These are phyloP conservation scores for Hypoxylon sp. DNA, from an alignment of 2,329 filamentous ascomycete genomes.

Conservation along the genomic window DNA sequence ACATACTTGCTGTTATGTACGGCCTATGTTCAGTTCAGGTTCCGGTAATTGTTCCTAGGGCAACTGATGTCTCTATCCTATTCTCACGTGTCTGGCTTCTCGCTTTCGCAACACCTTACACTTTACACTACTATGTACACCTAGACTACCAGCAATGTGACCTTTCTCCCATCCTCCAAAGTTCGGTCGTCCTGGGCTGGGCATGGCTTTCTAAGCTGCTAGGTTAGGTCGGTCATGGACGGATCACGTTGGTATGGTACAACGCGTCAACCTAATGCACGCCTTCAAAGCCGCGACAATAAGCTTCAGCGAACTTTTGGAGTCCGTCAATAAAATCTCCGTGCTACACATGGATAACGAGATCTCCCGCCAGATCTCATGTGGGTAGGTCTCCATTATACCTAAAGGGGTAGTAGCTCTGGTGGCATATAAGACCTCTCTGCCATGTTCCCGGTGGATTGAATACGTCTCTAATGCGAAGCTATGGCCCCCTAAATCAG, in stretches of 20 bases:
- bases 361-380: conserved; percentile 15
- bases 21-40: too few species aligned
- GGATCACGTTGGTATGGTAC: not conserved
- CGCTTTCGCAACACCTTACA: too few species aligned
- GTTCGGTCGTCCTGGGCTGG: not conserved
- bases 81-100: too few species aligned
- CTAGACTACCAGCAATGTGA: too few species aligned
- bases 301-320: not conserved
- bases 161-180: not conserved
- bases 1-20: too few species aligned
- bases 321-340: too few species aligned
- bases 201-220: not conserved
- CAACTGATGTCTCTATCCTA: too few species aligned
- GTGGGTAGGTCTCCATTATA: not conserved
- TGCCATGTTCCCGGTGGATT: not conserved
- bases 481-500: too few species aligned
- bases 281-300: not conserved
- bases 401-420: not conserved
- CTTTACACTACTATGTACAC: too few species aligned
- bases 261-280: not conserved
- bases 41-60: too few species aligned
- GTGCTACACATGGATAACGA: too few species aligned
- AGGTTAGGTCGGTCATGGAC: not conserved
- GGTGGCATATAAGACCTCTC: not conserved
- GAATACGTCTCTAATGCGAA: not conserved